Evolutionary conservation across 2,329 filamentous ascomycete species (phyloP), one percentile per base, ranked within the genome.

Genomic region (Neopestalotiopsis sp.): DNA sequence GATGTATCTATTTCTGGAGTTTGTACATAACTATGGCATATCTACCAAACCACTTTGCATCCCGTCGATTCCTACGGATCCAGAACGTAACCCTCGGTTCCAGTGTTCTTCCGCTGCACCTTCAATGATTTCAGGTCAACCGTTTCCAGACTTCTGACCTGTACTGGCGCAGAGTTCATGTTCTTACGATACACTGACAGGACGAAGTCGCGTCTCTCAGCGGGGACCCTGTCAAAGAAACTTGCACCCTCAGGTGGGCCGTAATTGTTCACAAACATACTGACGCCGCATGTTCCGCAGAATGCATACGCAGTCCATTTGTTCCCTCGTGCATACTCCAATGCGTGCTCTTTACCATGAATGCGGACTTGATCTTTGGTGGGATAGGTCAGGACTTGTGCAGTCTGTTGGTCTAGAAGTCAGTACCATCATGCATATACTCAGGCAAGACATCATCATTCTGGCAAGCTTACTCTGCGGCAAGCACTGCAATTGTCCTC

Each of bases 261-360:
- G 40, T 79, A 75, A 2, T 79, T 66, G 17, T 72, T 77, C 10
- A 61, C 67, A 49, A 76, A 78, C 24, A 77, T 71, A 20, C 69
- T 69, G 0, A 79, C 77, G 3, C 78, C 78, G 58, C 78, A 80
- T 0, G 67, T 76, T 9, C 70, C 70, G 72, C 78, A 80, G 62
- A 73, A 69, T 1, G 71, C 69, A 1, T 57, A 53, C 2, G 74
- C 72, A 24, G 70, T 72, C 59, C 72, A 75, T 32, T 72, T 74
- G 3, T 69, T 67, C 0, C 73, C 74, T 17, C 63, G 61, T 14
- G 45, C 45, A 20, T 80, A 79, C 56, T 78, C 75, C 20, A 70
- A 72, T 1, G 72, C 73, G n/a, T 74, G 45, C 40, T 76, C 76
- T 20, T 67, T 66, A 9, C 77, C 74, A 32, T 72, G 59, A 1